phyloP scores from a whole-genome alignment of 2,329 filamentous ascomycete genomes.

The Metarhizium brunneum region DNA sequence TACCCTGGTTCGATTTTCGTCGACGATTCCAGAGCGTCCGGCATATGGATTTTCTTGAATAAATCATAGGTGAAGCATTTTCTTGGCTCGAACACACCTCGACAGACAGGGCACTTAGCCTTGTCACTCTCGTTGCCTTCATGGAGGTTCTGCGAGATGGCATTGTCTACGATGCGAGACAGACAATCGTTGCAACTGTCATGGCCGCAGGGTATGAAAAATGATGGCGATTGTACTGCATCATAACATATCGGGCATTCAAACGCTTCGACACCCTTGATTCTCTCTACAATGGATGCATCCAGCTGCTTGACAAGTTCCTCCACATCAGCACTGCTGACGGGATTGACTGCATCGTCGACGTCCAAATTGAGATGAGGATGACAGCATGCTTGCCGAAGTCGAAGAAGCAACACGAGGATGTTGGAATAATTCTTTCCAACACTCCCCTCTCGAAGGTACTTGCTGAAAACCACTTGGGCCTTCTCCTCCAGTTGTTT shows the following conservation, averaged over 20 bases:
- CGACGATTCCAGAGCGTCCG: slow-evolving; percentile 31
- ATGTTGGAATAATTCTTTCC: slow-evolving; percentile 66
- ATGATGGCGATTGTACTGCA: slow-evolving; percentile 60
- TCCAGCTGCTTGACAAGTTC: slow-evolving; percentile 53
- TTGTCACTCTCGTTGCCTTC: slow-evolving; percentile 48
- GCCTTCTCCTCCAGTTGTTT: slow-evolving; percentile 61
- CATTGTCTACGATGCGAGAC: slow-evolving; percentile 53
- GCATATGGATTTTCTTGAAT: slow-evolving; percentile 66
- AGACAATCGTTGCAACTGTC: slow-evolving; percentile 72
- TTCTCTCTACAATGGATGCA: slow-evolving; percentile 52
- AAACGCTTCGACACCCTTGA: slow-evolving; percentile 51
- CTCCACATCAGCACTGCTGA: slow-evolving; percentile 37
- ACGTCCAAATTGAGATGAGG: slow-evolving; percentile 22
- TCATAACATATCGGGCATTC: slow-evolving; percentile 83
- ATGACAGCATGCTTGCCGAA: slow-evolving; percentile 60
- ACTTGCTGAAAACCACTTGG: slow-evolving; percentile 66
- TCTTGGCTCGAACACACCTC: slow-evolving; percentile 53
- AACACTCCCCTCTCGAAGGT: slow-evolving; percentile 59
- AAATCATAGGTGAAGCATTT: slow-evolving; percentile 64
- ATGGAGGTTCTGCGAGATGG: slow-evolving; percentile 42
- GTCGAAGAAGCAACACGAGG: slow-evolving; percentile 68
- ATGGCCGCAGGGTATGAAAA: slow-evolving; percentile 79
- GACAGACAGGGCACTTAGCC: slow-evolving; percentile 68
- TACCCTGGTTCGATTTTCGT: slow-evolving; percentile 28
- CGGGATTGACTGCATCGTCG: slow-evolving; percentile 29